Conservation (phyloP, 129 eudicot species). For the Scalesia atractyloides region DNA sequence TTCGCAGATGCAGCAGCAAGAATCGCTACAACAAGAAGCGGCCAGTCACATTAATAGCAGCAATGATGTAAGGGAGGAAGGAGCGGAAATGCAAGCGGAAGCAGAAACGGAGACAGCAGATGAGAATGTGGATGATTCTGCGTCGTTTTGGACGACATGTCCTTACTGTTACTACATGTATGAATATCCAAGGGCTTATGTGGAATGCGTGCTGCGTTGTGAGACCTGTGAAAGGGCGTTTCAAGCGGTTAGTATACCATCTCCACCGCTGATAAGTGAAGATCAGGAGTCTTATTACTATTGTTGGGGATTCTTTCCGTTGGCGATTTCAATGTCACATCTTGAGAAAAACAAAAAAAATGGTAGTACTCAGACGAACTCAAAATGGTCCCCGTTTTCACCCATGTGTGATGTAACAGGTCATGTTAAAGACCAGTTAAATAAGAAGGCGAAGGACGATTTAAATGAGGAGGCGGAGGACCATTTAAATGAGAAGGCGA, state of each 20-base stretch:
- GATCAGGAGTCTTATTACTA: conserved; percentile 63
- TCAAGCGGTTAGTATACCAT: conserved; percentile 68
- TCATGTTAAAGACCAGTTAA: conserved; percentile 7
- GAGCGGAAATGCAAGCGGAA: not conserved
- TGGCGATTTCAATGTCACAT: conserved; percentile 63
- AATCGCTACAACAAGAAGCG: conserved; percentile 17
- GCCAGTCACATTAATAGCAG: conserved; percentile 16
- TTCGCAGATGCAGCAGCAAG: conserved; percentile 12
- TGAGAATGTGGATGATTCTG: conserved; percentile 36
- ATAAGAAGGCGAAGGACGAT: conserved; percentile 26
- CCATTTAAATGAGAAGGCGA: conserved; percentile 25
- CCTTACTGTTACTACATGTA: conserved; percentile 79
- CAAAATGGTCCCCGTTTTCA: conserved; percentile 77
- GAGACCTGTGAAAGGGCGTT: conserved; percentile 79
- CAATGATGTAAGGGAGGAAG: conserved; percentile 39
- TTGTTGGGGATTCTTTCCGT: conserved; percentile 85
- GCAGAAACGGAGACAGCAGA: conserved; percentile 14
- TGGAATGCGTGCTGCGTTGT: conserved; percentile 68
- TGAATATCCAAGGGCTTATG: conserved; percentile 61
- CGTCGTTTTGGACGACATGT: conserved; percentile 85
- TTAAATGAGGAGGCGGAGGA: conserved; percentile 18
- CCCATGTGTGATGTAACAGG: conserved; percentile 58
- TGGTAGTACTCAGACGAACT: conserved; percentile 34
- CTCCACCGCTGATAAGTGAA: conserved; percentile 56
- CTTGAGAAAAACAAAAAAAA: conserved; percentile 44